Percentiles rank a stretch among this genome's conserved stretches.
Conservation (phyloP, 1,284 basidiomycete species). For the Trametes hirsuta region DNA sequence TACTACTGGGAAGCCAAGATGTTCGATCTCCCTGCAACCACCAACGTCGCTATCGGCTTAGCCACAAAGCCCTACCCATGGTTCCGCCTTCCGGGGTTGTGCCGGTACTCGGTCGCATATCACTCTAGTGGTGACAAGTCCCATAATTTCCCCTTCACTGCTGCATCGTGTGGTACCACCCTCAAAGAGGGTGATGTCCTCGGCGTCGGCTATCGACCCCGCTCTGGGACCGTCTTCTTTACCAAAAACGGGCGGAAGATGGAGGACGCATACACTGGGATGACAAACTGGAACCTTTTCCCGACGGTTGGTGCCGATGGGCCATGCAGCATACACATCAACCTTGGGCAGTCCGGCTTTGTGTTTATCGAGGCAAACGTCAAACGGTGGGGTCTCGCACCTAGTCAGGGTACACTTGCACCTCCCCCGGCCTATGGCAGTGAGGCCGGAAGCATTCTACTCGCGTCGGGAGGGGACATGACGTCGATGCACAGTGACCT, state of each 20-base stretch:
- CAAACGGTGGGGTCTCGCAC: conserved; percentile 97
- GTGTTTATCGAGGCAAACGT: conserved; percentile 99
- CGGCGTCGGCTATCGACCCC: conserved; percentile 91
- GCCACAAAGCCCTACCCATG: conserved; percentile 95
- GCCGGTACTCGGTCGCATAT: conserved; percentile 93
- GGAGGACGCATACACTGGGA: conserved; percentile 91
- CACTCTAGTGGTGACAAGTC: conserved; percentile 98
- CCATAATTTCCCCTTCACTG: conserved; percentile 95
- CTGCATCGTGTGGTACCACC: conserved; percentile 82
- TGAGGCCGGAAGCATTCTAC: conserved; percentile 90
- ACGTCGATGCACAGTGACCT: conserved; percentile 41
- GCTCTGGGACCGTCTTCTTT: conserved; percentile 96
- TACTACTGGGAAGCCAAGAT: conserved; percentile 99
- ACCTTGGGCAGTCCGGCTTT: conserved; percentile 94
- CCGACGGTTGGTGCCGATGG: conserved; percentile 94
- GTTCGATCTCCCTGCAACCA: conserved; percentile 88
- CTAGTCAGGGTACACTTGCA: conserved; percentile 92
- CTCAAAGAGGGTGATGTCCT: conserved; percentile 94
- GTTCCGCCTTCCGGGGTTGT: conserved; percentile 90
- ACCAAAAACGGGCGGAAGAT: conserved; percentile 94
- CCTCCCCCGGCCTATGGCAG: conserved; percentile 96
- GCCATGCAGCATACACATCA: conserved; percentile 92
- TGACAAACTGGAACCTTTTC: conserved; percentile 90
- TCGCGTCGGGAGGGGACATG: conserved; percentile 82
- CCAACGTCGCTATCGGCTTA: conserved; percentile 85